These are phyloP conservation scores for Pisolithus albus DNA, from an alignment of 768 basidiomycete genomes.

Conservation along the genomic window DNA sequence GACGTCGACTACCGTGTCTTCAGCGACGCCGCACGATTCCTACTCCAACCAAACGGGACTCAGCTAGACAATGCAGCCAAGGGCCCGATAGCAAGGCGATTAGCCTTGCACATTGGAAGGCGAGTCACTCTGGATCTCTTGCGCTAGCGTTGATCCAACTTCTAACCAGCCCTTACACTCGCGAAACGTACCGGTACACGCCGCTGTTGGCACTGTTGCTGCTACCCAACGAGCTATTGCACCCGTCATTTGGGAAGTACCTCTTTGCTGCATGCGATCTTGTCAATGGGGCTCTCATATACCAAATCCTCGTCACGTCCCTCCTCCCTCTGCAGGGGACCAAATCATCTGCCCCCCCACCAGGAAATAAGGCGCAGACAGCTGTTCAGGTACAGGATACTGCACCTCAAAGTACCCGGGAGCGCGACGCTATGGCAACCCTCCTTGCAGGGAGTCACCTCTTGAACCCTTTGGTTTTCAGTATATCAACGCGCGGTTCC, in stretches of 20 bases:
- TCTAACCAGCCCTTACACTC: slow-evolving; percentile 68
- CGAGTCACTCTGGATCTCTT: slow-evolving; percentile 37
- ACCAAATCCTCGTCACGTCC: slow-evolving; percentile 47
- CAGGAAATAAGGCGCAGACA: slow-evolving; percentile 1
- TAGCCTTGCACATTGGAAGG: slow-evolving; percentile 58
- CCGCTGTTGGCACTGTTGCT: slow-evolving; percentile 82
- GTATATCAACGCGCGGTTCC: slow-evolving; percentile 95
- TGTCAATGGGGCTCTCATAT: slow-evolving; percentile 67
- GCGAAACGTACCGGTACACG: slow-evolving; percentile 95
- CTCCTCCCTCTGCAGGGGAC: slow-evolving; percentile 33
- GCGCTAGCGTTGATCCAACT: slow-evolving; percentile 1
- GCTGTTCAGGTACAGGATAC: slow-evolving; percentile 1
- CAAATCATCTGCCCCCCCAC: not conserved
- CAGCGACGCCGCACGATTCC: slow-evolving; percentile 78
- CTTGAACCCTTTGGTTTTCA: slow-evolving; percentile 89
- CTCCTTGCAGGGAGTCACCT: slow-evolving; percentile 70
- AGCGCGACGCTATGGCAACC: slow-evolving; percentile 34
- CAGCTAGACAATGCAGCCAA: slow-evolving; percentile 44
- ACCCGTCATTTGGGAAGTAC: slow-evolving; percentile 86
- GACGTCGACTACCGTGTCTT: slow-evolving; percentile 97
- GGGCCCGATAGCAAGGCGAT: slow-evolving; percentile 45
- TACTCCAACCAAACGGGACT: slow-evolving; percentile 38
- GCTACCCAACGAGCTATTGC: slow-evolving; percentile 72
- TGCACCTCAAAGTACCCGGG: not conserved
- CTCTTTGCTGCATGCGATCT: slow-evolving; percentile 83